phyloP scores from a whole-genome alignment of 177 flowering plant species.

The Telopea speciosissima region DNA sequence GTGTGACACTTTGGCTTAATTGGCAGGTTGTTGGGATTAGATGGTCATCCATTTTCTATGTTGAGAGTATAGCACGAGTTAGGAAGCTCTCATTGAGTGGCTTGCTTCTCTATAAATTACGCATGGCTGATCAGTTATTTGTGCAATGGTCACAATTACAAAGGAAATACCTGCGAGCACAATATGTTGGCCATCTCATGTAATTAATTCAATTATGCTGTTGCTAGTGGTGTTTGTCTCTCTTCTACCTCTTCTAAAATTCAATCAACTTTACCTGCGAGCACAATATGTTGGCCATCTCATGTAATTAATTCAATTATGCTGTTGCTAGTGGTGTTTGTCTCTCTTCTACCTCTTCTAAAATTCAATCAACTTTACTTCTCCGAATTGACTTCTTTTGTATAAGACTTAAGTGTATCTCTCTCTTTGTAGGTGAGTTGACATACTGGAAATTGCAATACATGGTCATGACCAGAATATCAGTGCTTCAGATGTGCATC shows the following conservation, averaged over 20 bases:
- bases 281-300: conserved; percentile 83
- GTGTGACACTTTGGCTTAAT: not conserved
- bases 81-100: conserved; percentile 81
- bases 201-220: conserved; percentile 22
- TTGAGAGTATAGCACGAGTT: conserved; percentile 96
- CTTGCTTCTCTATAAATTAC: conserved; percentile 67
- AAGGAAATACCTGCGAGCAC: conserved; percentile 64
- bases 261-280: not conserved
- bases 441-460: not conserved
- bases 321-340: not conserved
- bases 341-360: not conserved
- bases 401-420: too few species aligned
- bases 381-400: not conserved
- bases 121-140: conserved; percentile 74
- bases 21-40: conserved; percentile 66
- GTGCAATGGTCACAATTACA: conserved; percentile 95
- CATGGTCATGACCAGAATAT: not conserved
- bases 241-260: not conserved
- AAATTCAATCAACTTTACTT: not conserved
- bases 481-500: not conserved
- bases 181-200: conserved; percentile 86
- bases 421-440: not conserved
- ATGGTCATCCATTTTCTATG: conserved; percentile 70
- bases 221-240: not conserved
- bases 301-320: conserved; percentile 41